Base-by-base conservation (phyloP, 169 alveolate genomes). In the Cryptosporidium baileyi region DNA sequence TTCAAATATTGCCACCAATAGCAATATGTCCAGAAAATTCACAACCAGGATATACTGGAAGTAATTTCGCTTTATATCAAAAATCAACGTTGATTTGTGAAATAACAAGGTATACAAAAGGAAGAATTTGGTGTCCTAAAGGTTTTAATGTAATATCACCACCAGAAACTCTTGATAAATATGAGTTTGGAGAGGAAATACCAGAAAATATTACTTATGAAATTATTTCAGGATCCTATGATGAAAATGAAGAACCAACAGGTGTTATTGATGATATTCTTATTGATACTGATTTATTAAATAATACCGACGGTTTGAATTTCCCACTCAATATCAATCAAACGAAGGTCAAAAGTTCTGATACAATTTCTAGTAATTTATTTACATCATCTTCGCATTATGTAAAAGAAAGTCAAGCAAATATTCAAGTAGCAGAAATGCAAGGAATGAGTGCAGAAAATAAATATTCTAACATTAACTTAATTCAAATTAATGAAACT, bases 71-170 rank as follows among this genome's bases (percentile, higher is more conserved):
- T 34, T 74, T 74, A n/a, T 19, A 54, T 36, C 60, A 57, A 74
- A 74, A 61, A 40, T 13, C 45, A 22, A 47, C 24, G 19, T 32
- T 74, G 65, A 19, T 40, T 9, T 74, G 85, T 38, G 32, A 52
- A 26, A 54, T 74, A 26, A 30, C 36, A 1, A 74, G 52, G 9
- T 74, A 54, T 22, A 22, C 85, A 5, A 74, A 38, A 34, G 85
- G 85, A 28, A 32, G 67, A 13, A 74, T 74, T 57, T 74, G 85
- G 85, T 74, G 85, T 51, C 85, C 85, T 3, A 74, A 74, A 19
- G 85, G 85, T 5, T 74, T 74, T 41, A 74, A 74, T 24, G 65
- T 74, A 13, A 74, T 74, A 40, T 74, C 30, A 3, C 67, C 85
- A 51, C 85, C 85, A 7, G 67, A 74, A 38, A 40, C 57, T n/a